Base-by-base conservation (phyloP, 768 basidiomycete species). In the Tylopilus felleus region DNA sequence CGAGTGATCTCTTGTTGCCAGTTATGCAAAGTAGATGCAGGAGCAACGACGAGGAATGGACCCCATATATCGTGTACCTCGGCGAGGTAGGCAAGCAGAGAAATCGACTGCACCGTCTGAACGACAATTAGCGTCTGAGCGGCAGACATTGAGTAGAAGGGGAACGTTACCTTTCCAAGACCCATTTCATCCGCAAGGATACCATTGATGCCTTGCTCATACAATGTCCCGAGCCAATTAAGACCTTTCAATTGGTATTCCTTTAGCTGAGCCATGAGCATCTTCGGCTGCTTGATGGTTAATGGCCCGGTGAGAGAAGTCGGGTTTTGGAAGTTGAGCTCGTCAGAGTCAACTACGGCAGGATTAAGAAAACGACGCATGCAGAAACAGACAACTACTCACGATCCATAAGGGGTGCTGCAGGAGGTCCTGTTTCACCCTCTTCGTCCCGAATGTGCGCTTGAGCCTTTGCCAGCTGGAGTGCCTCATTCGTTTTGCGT, bases 141-240 rank as follows among this genome's bases (percentile, higher is more conserved):
- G 9, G 17, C 23, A 8, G 22, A 49, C 46, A 59, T 22, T 53
- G 36, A 48, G 36, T 21, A 36, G 25, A 58, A 71, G 4, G 5
- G 21, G 35, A 21, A 43, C n/a, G 9, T 33, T 53, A 84, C 90
- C 80, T 93, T 93, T 59, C 90, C 90, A 10, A 93, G 82, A 73
- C 94, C 94, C 96, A 98, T 98, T 74, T 99, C 97, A 67, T 99
- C 97, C 2, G 97, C 97, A 21, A 99, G 80, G 63, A 99, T 99
- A 45, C 97, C 97, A 65, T 99, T 99, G 79, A 98, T 98, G 42
- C 97, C 97, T 71, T 98, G 96, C 68, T 98, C 97, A 65, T 98
- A 99, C 21, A 99, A 76, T 16, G 95, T 97, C 17, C 88, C 97
- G 23, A 99, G 77, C 97, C 97, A 99, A 59, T 97, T 98, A 31